Conservation (phyloP, 208 protist genomes). For the Perkinsela sp. region DNA sequence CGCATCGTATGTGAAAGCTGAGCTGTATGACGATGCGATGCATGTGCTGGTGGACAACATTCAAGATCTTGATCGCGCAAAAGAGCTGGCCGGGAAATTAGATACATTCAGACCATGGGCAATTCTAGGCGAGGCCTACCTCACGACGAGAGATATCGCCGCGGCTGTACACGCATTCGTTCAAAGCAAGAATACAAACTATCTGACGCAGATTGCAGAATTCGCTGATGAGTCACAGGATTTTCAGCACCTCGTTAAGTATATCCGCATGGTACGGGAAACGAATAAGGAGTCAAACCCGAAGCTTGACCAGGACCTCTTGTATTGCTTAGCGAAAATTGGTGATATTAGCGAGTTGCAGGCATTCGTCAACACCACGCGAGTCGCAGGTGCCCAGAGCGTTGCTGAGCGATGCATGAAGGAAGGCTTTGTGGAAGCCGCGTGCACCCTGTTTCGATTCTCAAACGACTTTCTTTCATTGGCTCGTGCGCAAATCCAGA, state of each 20-base stretch:
- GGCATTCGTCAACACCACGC: slow-evolving; percentile 89
- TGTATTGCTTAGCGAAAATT: slow-evolving; percentile 84
- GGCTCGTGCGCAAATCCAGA: slow-evolving; percentile 76
- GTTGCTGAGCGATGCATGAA: slow-evolving; percentile 93
- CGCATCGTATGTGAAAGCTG: slow-evolving; percentile 91
- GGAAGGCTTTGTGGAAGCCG: slow-evolving; percentile 85
- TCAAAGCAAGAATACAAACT: slow-evolving; percentile 78
- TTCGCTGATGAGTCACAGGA: slow-evolving; percentile 61
- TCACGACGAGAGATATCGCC: slow-evolving; percentile 53
- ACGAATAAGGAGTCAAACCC: slow-evolving; percentile 42
- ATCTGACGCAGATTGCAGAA: slow-evolving; percentile 66
- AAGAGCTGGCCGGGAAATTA: slow-evolving; percentile 74
- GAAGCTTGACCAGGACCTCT: slow-evolving; percentile 91
- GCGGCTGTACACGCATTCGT: slow-evolving; percentile 91
- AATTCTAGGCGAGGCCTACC: slow-evolving; percentile 76
- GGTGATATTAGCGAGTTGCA: slow-evolving; percentile 87
- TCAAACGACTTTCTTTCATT: slow-evolving; percentile 82
- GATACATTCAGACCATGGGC: slow-evolving; percentile 74
- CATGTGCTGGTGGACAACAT: slow-evolving; percentile 87
- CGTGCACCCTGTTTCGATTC: slow-evolving; percentile 85
- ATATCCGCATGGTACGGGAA: slow-evolving; percentile 87
- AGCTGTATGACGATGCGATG: slow-evolving; percentile 80
- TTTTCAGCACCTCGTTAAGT: slow-evolving; percentile 87
- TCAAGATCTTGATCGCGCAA: slow-evolving; percentile 68
- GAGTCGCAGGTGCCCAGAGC: slow-evolving; percentile 76